Conservation (phyloP, 345 rosid genomes). For the Reutealis trisperma region DNA sequence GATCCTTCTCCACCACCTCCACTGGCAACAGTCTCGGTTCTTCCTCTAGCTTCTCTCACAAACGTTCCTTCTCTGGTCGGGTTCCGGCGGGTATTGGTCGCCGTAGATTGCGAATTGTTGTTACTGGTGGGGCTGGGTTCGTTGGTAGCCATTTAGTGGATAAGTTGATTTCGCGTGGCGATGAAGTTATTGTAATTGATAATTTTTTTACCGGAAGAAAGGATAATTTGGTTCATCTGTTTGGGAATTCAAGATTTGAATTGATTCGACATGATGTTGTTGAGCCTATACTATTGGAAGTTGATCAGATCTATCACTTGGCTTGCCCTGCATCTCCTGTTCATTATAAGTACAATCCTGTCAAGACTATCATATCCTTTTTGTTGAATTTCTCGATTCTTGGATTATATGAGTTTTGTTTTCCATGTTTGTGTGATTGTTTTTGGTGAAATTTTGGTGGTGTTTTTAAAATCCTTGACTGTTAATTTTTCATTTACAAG, state of each 20-base stretch:
- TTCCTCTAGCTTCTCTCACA: background rate
- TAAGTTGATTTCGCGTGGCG: constrained; percentile 83
- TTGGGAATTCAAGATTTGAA: constrained; percentile 87
- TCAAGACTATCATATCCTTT: constrained; percentile 98
- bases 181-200: constrained; percentile 93
- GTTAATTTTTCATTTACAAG: constrained; percentile 49
- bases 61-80: constrained; percentile 42
- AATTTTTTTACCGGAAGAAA: constrained; percentile 97
- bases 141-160: constrained; percentile 98
- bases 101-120: constrained; percentile 75
- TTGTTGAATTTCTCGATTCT: background rate
- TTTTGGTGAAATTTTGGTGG: constrained; percentile 1
- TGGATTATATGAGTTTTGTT: background rate
- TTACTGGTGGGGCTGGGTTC: constrained; percentile 96
- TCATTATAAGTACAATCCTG: constrained; percentile 93
- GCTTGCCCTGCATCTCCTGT: constrained; percentile 99
- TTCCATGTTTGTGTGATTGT: background rate
- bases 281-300: constrained; percentile 92
- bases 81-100: constrained; percentile 72
- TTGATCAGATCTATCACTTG: constrained; percentile 97
- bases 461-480: constrained; percentile 54
- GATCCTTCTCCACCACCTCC: constrained; percentile 26
- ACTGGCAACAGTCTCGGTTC: background rate
- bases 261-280: constrained; percentile 96
- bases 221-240: constrained; percentile 80